Base-by-base conservation (phyloP, 202 grass and related monocot species). In the Setaria viridis region DNA sequence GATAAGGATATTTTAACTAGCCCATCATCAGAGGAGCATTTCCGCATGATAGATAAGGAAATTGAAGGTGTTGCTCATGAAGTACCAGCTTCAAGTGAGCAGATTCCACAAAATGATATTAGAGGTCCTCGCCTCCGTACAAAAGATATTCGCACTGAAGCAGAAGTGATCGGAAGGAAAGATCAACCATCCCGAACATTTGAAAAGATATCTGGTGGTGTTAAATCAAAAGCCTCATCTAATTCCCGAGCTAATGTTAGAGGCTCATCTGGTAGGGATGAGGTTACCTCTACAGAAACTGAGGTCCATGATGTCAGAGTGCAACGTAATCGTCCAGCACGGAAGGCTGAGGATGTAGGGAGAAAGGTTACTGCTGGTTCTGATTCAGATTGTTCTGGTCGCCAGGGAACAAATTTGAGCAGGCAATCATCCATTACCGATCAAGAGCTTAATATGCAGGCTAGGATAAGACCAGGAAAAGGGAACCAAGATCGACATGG, bases 401-500 rank as follows among this genome's bases (percentile, higher is more conserved):
- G 21, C 17, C 85, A 79, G 42, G 88, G 83, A 58, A 62, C 50
- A 90, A 90, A 65, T 75, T 74, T 88, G 76, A 83, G 68, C 72
- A 80, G 82, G 55, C 85, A 92, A 72, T 88, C 85, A 66, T 82
- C 90, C 45, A 80, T 51, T 32, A 57, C 90, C 14, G 82, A 88
- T 48, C 88, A 82, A 76, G 85, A 82, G 8, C 59, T 76, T 74
- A 90, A 87, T 77, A 74, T 91, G 39, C 87, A 68, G 46, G 80
- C 60, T 89, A 92, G 62, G 74, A 77, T 63, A 33, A 92, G 84
- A 68, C 77, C 77, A 65, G 74, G 74, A 53, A 91, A 94, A 88
- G 94, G 94, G 78, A 93, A 84, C 87, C 91, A 94, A 88, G 89
- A 92, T 85, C 78, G 72, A 68, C 89, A 97, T 87, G 89, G 90